Percentiles rank a stretch among this genome's conserved stretches.
Conservation (phyloP, 108 stramenopile genomes). For the Pseudonitzschia pungens region DNA sequence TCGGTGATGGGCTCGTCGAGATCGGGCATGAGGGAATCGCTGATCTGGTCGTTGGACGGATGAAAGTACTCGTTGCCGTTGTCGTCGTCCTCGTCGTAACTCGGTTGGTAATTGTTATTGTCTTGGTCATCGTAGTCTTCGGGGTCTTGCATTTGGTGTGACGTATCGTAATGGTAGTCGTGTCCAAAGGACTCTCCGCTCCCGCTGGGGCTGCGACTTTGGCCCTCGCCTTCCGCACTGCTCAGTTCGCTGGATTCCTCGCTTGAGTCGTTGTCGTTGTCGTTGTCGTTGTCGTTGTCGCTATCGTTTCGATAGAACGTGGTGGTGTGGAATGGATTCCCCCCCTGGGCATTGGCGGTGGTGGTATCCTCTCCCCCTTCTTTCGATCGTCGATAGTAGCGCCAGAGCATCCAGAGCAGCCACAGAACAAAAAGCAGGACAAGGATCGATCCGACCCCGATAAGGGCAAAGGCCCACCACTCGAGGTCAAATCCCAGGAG, state of each 20-base stretch:
- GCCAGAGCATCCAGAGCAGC: not conserved
- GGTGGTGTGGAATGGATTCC: too few relatives aligned
- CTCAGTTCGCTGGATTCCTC: not conserved
- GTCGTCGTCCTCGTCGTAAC: not conserved
- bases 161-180: not conserved
- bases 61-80: not conserved
- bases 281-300: not conserved
- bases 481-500: not conserved
- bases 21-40: not conserved
- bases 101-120: not conserved
- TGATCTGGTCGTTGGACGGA: not conserved
- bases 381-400: not conserved
- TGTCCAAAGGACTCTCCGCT: not conserved
- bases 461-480: not conserved
- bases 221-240: not conserved
- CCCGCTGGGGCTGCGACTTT: not conserved
- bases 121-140: too few relatives aligned
- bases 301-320: not conserved
- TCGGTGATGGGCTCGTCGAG: conserved; percentile 5
- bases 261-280: not conserved
- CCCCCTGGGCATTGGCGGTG: not conserved
- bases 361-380: not conserved
- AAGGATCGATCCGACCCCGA: not conserved
- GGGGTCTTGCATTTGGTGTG: too few relatives aligned
- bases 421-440: not conserved